Evolutionary conservation across 2,329 filamentous ascomycete genomes (phyloP).

Genomic region (Verticillium klebahnii): DNA sequence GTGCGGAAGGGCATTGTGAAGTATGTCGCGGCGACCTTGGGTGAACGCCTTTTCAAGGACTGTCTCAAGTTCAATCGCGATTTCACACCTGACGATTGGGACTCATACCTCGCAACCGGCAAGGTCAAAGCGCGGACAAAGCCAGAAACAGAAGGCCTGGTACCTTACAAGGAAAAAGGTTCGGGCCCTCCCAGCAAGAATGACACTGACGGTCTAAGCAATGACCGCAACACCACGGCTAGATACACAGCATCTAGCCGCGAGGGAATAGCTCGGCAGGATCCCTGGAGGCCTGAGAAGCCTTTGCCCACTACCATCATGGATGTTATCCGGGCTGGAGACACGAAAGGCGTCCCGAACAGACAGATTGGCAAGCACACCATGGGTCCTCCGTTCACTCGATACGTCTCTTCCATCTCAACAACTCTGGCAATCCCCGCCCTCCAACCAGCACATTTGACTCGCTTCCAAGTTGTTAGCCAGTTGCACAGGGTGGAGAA

Average conservation of each 20-base stretch:
- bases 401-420: slow-evolving; percentile 27
- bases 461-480: slow-evolving; percentile 11
- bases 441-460: slow-evolving; percentile 9
- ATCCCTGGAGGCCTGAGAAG: slow-evolving; percentile 25
- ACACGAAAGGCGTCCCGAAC: slow-evolving; percentile 24
- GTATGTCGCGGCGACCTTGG: slow-evolving; percentile 52
- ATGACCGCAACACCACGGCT: not conserved
- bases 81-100: slow-evolving; percentile 52
- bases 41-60: slow-evolving; percentile 53
- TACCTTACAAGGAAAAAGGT: not conserved
- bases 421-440: slow-evolving; percentile 19
- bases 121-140: slow-evolving; percentile 17
- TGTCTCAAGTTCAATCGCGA: slow-evolving; percentile 56
- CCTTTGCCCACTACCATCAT: slow-evolving; percentile 25
- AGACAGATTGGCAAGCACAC: slow-evolving; percentile 22
- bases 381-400: slow-evolving; percentile 23
- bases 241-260: not conserved
- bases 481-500: slow-evolving; percentile 7
- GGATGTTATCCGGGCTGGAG: slow-evolving; percentile 27
- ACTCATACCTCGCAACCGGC: slow-evolving; percentile 47
- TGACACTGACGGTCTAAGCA: not conserved
- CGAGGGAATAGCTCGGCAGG: not conserved
- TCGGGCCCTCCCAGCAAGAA: not conserved
- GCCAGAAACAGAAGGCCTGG: not conserved
- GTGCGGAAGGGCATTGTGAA: slow-evolving; percentile 50